phyloP scores from a whole-genome alignment of 305 asterid species.

The Striga hermonthica region DNA sequence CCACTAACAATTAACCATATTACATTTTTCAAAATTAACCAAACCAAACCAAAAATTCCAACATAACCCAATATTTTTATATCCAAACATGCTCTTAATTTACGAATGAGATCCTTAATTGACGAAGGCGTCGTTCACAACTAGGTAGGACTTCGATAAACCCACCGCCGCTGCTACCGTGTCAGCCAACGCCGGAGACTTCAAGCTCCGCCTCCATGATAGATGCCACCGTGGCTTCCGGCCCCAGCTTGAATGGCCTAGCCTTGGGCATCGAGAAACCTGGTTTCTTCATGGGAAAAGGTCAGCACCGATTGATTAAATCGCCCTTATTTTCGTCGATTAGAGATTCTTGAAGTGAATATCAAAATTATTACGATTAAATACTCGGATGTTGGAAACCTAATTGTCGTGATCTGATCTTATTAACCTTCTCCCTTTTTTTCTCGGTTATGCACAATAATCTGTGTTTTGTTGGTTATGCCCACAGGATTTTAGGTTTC shows the following conservation, averaged over 20 bases:
- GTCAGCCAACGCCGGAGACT: conserved; percentile 74
- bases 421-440: background rate
- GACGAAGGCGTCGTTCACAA: conserved; percentile 68
- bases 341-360: background rate
- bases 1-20: too few relatives aligned
- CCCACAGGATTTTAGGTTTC: conserved; percentile 77
- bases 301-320: conserved; percentile 33
- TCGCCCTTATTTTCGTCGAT: background rate
- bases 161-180: conserved; percentile 60
- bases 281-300: conserved; percentile 67
- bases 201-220: conserved; percentile 76
- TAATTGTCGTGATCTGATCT: background rate
- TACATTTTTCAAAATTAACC: too few relatives aligned
- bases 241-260: conserved; percentile 75
- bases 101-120: too few relatives aligned
- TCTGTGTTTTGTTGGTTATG: conserved; percentile 1
- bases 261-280: conserved; percentile 79
- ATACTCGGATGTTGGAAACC: conserved; percentile 14
- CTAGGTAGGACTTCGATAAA: conserved; percentile 59
- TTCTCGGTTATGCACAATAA: background rate
- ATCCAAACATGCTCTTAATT: too few relatives aligned
- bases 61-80: too few relatives aligned
- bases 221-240: conserved; percentile 74
- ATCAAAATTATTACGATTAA: background rate
- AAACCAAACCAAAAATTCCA: too few relatives aligned